Conservation (phyloP, 2,329 filamentous ascomycete genomes). For the Stemphylium lycopersici region DNA sequence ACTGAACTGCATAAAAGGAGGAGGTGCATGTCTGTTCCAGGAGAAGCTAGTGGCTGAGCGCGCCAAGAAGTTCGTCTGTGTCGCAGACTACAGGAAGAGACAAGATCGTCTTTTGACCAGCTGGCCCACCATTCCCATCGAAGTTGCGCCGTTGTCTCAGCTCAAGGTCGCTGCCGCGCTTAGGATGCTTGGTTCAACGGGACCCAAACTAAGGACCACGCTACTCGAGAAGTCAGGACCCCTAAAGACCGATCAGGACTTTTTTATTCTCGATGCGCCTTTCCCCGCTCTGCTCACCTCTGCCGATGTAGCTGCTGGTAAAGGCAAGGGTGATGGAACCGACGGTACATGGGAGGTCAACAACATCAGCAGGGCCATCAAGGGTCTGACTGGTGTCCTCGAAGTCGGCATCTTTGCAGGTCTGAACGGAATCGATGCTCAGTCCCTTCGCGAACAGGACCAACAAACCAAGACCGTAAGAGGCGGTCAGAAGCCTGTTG, state of each 20-base stretch:
- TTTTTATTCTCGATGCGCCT: conserved; percentile 91
- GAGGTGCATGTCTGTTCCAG: conserved; percentile 95
- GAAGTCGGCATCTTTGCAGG: conserved; percentile 93
- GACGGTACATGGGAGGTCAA: conserved; percentile 81
- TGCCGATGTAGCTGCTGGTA: conserved; percentile 57
- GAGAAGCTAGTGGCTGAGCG: conserved; percentile 93
- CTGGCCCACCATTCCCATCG: conserved; percentile 90
- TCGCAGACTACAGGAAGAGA: conserved; percentile 91
- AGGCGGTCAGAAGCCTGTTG: conserved; percentile 83
- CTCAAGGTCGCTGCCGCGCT: conserved; percentile 77
- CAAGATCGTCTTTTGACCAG: conserved; percentile 73
- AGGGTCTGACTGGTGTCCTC: conserved; percentile 82
- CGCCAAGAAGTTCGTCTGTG: conserved; percentile 84
- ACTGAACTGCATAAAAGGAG: conserved; percentile 96
- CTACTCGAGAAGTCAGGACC: conserved; percentile 80
- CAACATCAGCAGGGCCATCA: conserved; percentile 73
- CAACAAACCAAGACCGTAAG: conserved; percentile 49
- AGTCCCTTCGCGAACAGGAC: conserved; percentile 51
- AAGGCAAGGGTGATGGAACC: conserved; percentile 58
- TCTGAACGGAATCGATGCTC: conserved; percentile 73
- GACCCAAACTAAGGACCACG: conserved; percentile 74
- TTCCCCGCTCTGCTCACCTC: conserved; percentile 74
- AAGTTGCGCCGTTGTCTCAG: conserved; percentile 86
- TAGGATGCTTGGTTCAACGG: conserved; percentile 71
- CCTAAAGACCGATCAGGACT: conserved; percentile 82